These are phyloP conservation scores for Fusarium transvaalense DNA, from an alignment of 2,329 filamentous ascomycete genomes.

Conservation along the genomic window DNA sequence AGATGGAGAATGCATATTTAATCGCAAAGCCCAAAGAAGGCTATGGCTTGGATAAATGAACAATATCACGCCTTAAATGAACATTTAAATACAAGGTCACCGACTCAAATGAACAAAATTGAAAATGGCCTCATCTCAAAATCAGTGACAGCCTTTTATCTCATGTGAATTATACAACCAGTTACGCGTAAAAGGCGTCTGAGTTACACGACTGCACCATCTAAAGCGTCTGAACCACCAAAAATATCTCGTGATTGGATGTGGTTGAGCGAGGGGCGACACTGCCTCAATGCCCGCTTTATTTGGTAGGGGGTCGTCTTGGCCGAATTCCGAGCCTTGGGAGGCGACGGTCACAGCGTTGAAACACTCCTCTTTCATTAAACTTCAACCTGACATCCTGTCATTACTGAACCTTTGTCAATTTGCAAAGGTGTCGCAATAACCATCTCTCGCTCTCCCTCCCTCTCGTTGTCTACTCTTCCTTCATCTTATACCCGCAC, in stretches of 20 bases:
- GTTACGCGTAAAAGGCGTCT: conserved; percentile 8
- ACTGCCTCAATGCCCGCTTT: conserved; percentile 47
- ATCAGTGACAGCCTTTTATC: neutral
- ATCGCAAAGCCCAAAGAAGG: conserved; percentile 35
- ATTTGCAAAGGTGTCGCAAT: conserved; percentile 5
- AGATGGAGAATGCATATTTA: conserved; percentile 24
- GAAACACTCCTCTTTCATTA: conserved; percentile 25
- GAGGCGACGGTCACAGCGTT: conserved; percentile 10
- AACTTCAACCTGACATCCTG: conserved; percentile 21
- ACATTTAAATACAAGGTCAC: conserved; percentile 16
- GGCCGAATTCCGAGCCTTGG: conserved; percentile 18
- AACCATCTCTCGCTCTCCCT: neutral
- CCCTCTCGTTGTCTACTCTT: neutral
- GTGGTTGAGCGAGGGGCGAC: conserved; percentile 37
- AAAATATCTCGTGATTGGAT: conserved; percentile 35
- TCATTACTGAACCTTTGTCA: conserved; percentile 18
- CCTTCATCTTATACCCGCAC: conserved; percentile 4
- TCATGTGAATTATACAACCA: neutral
- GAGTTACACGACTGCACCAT: conserved; percentile 13
- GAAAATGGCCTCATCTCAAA: neutral
- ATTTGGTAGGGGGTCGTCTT: conserved; percentile 32
- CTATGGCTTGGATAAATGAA: conserved; percentile 17
- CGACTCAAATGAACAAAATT: conserved; percentile 3
- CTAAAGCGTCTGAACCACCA: conserved; percentile 5
- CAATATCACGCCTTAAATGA: conserved; percentile 24